phyloP scores from a whole-genome alignment of 495 filamentous ascomycete species.

The Recurvomyces mirabilis region DNA sequence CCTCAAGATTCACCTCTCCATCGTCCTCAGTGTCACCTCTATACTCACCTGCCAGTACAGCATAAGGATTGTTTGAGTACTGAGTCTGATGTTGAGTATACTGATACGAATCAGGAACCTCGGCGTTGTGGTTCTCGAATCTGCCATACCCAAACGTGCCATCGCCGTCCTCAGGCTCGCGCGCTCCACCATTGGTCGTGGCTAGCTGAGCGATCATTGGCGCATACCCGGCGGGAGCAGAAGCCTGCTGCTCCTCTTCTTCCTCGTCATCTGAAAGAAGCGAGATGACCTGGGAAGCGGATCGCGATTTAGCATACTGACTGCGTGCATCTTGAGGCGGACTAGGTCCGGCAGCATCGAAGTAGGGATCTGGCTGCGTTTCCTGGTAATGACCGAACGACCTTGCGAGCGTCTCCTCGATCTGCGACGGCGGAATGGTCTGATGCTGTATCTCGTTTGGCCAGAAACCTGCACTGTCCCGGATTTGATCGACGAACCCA shows the following conservation, averaged over 20 bases:
- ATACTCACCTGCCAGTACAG: background rate
- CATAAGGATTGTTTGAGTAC: background rate
- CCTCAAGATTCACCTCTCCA: background rate
- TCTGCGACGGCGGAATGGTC: conserved; percentile 14
- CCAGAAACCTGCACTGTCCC: no score
- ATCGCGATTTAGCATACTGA: background rate
- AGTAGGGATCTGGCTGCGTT: background rate
- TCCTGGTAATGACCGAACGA: conserved; percentile 11
- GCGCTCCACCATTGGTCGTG: conserved; percentile 1
- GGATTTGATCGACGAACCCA: background rate
- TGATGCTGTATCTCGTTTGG: no score
- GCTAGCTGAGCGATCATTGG: conserved; percentile 1
- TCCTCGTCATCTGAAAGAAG: conserved; percentile 12
- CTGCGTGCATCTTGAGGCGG: background rate
- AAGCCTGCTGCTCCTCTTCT: background rate
- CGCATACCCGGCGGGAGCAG: no score
- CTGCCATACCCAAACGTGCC: background rate
- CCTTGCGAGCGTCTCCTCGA: conserved; percentile 8
- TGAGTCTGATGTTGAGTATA: background rate
- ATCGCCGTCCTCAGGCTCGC: conserved; percentile 5
- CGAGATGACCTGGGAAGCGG: conserved; percentile 6
- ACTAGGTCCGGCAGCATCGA: background rate
- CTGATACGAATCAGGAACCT: conserved; percentile 6
- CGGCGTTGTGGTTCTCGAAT: background rate
- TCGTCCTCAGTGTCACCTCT: conserved; percentile 8